Evolutionary conservation across 2,329 filamentous ascomycete species (phyloP), one percentile per base, ranked within the genome.

Genomic region (Pseudogymnoascus sp.): DNA sequence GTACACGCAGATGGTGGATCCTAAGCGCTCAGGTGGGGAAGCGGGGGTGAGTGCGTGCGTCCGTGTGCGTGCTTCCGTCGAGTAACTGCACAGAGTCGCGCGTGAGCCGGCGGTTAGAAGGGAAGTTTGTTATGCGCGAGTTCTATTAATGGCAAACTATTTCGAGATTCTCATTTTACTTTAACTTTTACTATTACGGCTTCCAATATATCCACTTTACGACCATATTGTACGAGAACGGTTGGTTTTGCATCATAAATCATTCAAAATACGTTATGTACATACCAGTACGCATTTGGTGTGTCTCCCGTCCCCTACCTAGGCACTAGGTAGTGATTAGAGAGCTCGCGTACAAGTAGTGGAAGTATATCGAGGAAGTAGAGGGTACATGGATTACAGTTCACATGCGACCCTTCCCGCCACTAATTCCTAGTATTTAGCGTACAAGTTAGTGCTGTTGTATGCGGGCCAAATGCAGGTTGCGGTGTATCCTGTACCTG

Each of bases 1-100:
- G 31, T 57, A 57, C 47, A 34, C 47, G 26, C 47, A 54, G 26
- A 31, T 54, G 26, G 47, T 54, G 47, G 47, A 54, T 54, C 26
- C 16, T 54, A 54, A 54, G 47, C 47, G 47, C 47, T 54, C 47
- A 54, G 47, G 47, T 54, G 47, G 47, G 47, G 47, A 54, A 54
- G 47, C 14, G 47, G 47, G 47, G 47, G 37, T 16, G 37, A 2
- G 45, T 26, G 42, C 42, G 21, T 51, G 45, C 45, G 45, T 26
- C 5, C n/a, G 37, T 39, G 39, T 42, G 45, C 7, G 23, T 51
- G 21, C 14, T 29, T 31, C 47, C 16, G 47, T 31, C 47, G n/a
- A 51, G 45, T 51, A 29, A 29, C 45, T 31, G 26, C n/a, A 16
- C 14, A 14, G 18, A 26, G 26, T 1, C 7, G 26, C 26, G 26